Conservation (phyloP, 257 asterid species). For the Solanum piurae region DNA sequence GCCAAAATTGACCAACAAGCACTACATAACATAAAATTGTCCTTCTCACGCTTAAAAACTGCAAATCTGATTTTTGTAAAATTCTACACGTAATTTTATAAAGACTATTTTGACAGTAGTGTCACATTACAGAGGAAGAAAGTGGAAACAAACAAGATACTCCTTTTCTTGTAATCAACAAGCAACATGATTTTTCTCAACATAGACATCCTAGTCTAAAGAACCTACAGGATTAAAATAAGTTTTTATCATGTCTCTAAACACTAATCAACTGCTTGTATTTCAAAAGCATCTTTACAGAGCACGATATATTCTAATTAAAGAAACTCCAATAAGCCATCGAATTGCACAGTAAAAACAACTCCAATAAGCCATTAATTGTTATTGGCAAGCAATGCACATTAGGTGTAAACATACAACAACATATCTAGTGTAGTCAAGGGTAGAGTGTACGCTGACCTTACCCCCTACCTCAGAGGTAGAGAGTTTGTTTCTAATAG, state of each 20-base stretch:
- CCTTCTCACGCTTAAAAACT: background rate
- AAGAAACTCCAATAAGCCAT: background rate
- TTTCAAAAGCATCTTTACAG: background rate
- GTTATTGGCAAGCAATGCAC: background rate
- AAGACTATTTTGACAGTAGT: background rate
- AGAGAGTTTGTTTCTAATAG: background rate
- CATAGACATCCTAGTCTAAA: background rate
- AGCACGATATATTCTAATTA: background rate
- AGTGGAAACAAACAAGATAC: background rate
- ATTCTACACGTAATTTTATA: background rate
- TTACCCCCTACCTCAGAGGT: background rate
- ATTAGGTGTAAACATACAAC: background rate
- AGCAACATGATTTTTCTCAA: background rate
- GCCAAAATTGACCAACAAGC: conserved; percentile 20
- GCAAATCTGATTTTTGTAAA: background rate
- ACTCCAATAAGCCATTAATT: background rate
- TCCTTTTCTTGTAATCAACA: background rate
- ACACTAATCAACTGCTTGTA: background rate
- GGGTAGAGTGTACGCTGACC: background rate
- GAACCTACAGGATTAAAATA: background rate
- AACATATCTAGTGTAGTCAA: background rate
- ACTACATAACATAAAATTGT: background rate
- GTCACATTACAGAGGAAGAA: background rate
- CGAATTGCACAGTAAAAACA: background rate
- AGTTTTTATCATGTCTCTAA: background rate